Evolutionary conservation across 768 basidiomycete genomes (phyloP), one percentile per base, ranked within the genome.

Genomic region (Astraeus odoratus): DNA sequence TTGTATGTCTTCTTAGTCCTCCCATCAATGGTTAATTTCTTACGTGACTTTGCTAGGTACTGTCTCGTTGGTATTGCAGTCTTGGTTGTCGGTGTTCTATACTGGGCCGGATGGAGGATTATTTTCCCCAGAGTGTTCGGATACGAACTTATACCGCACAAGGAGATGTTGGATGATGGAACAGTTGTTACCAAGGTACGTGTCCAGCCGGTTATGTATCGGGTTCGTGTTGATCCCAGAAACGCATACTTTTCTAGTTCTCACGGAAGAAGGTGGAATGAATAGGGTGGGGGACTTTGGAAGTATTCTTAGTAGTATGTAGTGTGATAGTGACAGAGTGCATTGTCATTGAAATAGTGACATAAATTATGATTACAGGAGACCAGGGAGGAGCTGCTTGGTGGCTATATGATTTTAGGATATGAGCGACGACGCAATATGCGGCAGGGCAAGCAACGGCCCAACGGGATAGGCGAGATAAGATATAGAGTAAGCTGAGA

Each of bases 51-150:
- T 24, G 16, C 24, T 16, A 76, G 75, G 48, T 78, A 78, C 53
- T 75, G 74, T 50, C 62, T 77, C 5, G 72, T 79, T 1, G 77
- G 74, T 1, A 78, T 78, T 43, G 72, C 53, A 0, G 60, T 79
- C 46, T 62, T 78, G 62, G 39, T 67, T 1, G 7, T 59, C 10
- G 78, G 78, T 5, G 67, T 75, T 0, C 27, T 71, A 1, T 80
- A 78, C 53, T 80, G 78, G 78, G 73, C 70, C 0, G 61, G 57
- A 3, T 80, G 78, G 78, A 66, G 77, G 0, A 44, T 78, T 34
- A 20, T 75, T 1, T 53, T 80, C 8, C 78, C 78, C 8, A 62
- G 63, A 8, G 56, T 76, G 8, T 73, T 78, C 39, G 67, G 71
- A 6, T 77, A 76, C 47, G 59, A 67, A 42, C 68, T 77, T 20